A percentile compares a stretch with the other conserved stretches of the same genome.
These are phyloP conservation scores for Allantophomopsis lycopodina DNA, from an alignment of 2,329 filamentous ascomycete genomes.

Conservation along the genomic window DNA sequence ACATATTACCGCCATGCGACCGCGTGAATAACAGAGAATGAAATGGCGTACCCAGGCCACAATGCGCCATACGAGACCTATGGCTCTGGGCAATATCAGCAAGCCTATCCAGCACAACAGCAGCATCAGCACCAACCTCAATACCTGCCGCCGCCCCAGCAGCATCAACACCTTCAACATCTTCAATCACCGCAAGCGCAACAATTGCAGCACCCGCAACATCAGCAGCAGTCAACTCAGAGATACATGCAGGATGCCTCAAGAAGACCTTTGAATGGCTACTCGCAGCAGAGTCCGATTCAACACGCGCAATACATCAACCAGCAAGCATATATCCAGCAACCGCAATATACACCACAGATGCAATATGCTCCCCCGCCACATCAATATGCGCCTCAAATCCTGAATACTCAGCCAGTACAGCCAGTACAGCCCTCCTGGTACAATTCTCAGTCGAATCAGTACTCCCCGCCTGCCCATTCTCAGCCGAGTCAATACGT, in stretches of 20 bases:
- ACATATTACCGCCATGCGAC: background rate
- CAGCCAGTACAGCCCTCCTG: conserved; percentile 9
- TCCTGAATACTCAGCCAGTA: conserved; percentile 7
- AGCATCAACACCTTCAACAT: conserved; percentile 1
- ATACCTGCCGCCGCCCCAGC: conserved; percentile 5
- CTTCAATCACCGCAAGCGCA: conserved; percentile 4
- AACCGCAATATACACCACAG: conserved; percentile 15
- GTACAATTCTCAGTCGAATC: conserved; percentile 7
- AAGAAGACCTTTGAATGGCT: too few species aligned
- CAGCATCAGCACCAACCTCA: conserved; percentile 16
- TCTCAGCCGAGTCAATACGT: too few species aligned
- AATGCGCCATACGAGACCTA: conserved; percentile 4
- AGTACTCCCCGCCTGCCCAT: background rate
- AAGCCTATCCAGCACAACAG: conserved; percentile 3
- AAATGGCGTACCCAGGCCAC: conserved; percentile 6
- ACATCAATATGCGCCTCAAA: conserved; percentile 5
- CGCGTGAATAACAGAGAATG: conserved; percentile 2
- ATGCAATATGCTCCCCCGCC: conserved; percentile 32
- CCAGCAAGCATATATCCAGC: conserved; percentile 4
- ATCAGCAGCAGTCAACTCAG: conserved; percentile 11
- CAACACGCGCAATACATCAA: conserved; percentile 5
- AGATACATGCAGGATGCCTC: too few species aligned
- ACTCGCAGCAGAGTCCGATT: too few species aligned
- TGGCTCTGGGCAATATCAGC: conserved; percentile 2
- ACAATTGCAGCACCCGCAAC: conserved; percentile 6